Evolutionary conservation across 192 early-diverging fungal species (phyloP).

Genomic region (Podila horticola): DNA sequence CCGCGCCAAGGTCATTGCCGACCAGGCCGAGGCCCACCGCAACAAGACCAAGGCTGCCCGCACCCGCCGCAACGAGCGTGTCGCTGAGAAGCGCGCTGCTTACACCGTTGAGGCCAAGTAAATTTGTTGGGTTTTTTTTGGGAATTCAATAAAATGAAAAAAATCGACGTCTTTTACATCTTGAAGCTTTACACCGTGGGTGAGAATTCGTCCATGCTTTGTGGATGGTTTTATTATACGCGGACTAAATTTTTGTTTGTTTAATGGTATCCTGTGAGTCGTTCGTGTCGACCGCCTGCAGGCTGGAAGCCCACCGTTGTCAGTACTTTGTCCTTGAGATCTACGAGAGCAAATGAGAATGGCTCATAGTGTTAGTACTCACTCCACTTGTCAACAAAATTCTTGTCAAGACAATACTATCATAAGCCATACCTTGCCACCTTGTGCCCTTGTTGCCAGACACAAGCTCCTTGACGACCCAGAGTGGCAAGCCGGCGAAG

Average conservation of each 20-base stretch:
- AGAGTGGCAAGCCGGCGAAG: constrained; percentile 61
- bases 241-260: too few relatives aligned
- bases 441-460: constrained; percentile 36
- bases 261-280: constrained; percentile 13
- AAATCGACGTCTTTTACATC: not conserved
- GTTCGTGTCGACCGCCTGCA: constrained; percentile 41
- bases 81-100: constrained; percentile 91
- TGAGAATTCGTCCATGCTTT: too few relatives aligned
- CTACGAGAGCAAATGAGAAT: not conserved
- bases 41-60: constrained; percentile 92
- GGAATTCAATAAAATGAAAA: not conserved
- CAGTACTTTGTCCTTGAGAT: constrained; percentile 32
- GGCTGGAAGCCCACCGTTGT: constrained; percentile 27
- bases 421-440: constrained; percentile 56
- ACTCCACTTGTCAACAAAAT: too few relatives aligned
- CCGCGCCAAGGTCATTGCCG: constrained; percentile 86
- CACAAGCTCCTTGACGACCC: constrained; percentile 59
- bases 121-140: constrained; percentile 23
- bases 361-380: not conserved
- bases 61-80: constrained; percentile 85
- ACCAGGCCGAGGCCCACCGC: constrained; percentile 98
- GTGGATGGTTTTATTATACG: too few relatives aligned
- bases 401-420: too few relatives aligned
- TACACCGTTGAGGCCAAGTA: constrained; percentile 59
- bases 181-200: too few relatives aligned